Evolutionary conservation across 1,284 basidiomycete genomes (phyloP).

Genomic region (Trichosporon asahii): DNA sequence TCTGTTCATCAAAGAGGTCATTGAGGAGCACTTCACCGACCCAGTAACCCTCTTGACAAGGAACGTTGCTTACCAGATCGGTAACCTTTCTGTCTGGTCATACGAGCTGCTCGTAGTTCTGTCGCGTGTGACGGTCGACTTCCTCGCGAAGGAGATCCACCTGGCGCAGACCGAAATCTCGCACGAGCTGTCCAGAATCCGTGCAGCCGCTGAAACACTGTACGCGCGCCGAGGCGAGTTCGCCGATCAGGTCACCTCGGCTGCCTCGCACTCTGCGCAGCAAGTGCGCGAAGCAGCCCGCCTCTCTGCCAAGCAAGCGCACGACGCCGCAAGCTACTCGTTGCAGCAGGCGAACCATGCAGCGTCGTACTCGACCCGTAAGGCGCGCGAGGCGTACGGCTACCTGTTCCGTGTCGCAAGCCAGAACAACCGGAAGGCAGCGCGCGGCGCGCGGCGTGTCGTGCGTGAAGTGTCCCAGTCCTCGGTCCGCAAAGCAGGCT

Average conservation of each 20-base stretch:
- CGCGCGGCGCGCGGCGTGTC: not conserved
- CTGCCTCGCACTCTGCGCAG: not conserved
- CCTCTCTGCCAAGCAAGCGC: not conserved
- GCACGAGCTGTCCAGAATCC: not conserved
- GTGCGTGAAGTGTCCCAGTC: not conserved
- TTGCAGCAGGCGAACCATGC: not conserved
- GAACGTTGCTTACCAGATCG: not conserved
- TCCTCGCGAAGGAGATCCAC: not conserved
- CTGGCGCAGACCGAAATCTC: not conserved
- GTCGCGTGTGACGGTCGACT: not conserved
- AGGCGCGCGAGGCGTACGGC: not conserved
- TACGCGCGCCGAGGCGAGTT: not conserved
- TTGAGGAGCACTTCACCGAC: conserved; percentile 4
- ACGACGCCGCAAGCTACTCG: not conserved
- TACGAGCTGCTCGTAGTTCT: not conserved
- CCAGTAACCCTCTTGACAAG: not conserved
- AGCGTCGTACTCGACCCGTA: not conserved
- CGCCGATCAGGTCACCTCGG: not conserved
- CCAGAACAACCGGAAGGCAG: not conserved
- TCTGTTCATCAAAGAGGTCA: not conserved
- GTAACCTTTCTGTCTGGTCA: not conserved
- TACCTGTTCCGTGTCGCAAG: not conserved
- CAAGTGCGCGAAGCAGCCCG: not conserved
- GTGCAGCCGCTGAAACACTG: not conserved
- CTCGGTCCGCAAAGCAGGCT: not conserved